Percentiles rank a stretch among this genome's conserved stretches.
These are phyloP conservation scores for Scedosporium boydii DNA, from an alignment of 2,329 filamentous ascomycete genomes.

Conservation along the genomic window DNA sequence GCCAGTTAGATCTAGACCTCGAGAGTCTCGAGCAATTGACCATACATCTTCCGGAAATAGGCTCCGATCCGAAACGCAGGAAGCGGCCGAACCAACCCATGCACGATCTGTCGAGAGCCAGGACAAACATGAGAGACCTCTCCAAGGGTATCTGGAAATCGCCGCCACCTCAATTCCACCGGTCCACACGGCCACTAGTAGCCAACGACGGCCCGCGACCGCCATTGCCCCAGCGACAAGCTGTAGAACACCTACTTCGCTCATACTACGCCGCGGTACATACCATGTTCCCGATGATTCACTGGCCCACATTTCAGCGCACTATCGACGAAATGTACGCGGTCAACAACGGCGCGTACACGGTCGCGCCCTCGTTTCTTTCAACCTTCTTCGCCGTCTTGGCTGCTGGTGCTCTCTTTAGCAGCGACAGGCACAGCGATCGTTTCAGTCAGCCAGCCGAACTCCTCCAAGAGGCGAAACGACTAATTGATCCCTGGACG, in stretches of 20 bases:
- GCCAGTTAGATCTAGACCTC: conserved; percentile 38
- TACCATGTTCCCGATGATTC: conserved; percentile 71
- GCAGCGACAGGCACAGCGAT: conserved; percentile 42
- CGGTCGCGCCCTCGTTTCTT: conserved; percentile 55
- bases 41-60: conserved; percentile 54
- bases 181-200: conserved; percentile 32
- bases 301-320: conserved; percentile 75
- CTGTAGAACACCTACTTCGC: conserved; percentile 62
- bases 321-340: conserved; percentile 72
- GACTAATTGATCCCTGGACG: conserved; percentile 70
- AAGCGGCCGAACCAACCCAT: conserved; percentile 46
- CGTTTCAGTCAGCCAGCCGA: conserved; percentile 45
- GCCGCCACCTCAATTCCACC: conserved; percentile 55
- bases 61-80: conserved; percentile 54
- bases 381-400: conserved; percentile 76
- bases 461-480: conserved; percentile 62
- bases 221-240: conserved; percentile 58
- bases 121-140: conserved; percentile 62
- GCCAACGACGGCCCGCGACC: conserved; percentile 46
- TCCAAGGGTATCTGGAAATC: conserved; percentile 73
- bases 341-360: conserved; percentile 43
- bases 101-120: conserved; percentile 62
- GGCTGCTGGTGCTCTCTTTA: conserved; percentile 72
- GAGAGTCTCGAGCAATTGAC: conserved; percentile 38
- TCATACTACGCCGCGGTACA: conserved; percentile 73